phyloP scores from a whole-genome alignment of 2,329 filamentous ascomycete species.

The Torrubiella hemipterigena region DNA sequence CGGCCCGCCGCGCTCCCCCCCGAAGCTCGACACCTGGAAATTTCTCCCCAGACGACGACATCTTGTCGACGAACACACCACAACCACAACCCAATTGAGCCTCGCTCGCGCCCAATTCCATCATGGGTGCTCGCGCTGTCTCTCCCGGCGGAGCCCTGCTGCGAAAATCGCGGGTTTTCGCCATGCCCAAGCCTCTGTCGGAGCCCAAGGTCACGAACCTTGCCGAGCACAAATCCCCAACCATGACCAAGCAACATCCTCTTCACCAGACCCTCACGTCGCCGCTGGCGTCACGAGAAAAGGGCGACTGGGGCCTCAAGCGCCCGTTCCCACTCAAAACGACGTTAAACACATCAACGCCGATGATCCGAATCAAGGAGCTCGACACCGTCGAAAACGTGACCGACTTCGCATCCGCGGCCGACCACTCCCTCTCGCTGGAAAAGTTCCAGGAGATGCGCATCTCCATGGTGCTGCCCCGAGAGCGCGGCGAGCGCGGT shows the following conservation, averaged over 20 bases:
- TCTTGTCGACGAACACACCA: constrained; percentile 10
- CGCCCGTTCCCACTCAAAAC: constrained; percentile 66
- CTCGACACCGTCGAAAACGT: constrained; percentile 80
- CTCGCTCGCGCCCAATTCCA: constrained; percentile 11
- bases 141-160: constrained; percentile 60
- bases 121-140: constrained; percentile 24
- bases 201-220: constrained; percentile 39
- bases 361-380: constrained; percentile 62
- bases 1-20: constrained; percentile 5
- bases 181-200: constrained; percentile 66
- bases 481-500: constrained; percentile 9
- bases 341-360: constrained; percentile 60
- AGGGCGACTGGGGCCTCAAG: constrained; percentile 91
- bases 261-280: constrained; percentile 74
- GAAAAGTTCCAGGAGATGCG: constrained; percentile 79
- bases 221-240: constrained; percentile 22
- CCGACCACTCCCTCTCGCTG: constrained; percentile 69
- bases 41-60: constrained; percentile 13
- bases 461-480: constrained; percentile 53
- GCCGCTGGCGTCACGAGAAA: constrained; percentile 55
- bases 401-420: constrained; percentile 76
- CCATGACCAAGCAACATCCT: constrained; percentile 61
- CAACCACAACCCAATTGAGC: constrained; percentile 17
- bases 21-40: constrained; percentile 11
- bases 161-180: constrained; percentile 80